Base-by-base conservation (phyloP, 23 red algal genomes). In the Gracilaria domingensis region DNA sequence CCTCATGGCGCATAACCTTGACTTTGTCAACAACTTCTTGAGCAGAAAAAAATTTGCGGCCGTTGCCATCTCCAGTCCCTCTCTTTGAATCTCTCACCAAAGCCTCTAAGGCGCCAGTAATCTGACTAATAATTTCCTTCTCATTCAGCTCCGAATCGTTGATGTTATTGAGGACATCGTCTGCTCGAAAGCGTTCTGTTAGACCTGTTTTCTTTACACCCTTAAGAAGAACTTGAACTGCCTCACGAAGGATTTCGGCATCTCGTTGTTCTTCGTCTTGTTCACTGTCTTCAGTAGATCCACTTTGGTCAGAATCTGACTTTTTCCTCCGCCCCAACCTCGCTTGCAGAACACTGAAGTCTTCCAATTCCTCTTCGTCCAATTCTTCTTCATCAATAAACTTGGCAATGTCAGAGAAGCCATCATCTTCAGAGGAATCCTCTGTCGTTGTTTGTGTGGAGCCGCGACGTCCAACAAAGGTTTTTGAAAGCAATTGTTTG, bases 1-100 rank as follows among this genome's bases (percentile, higher is more conserved):
- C 49, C 38, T 89, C 69, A 89, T 78, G 53, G 28, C 87, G 87
- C 73, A 80, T 90, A 49, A 80, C 89, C n/a, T 75, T 71, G 14
- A 92, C 89, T 84, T 61, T 92, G 66, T 92, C 89, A n/a, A 92
- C 89, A 2, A 92, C 50, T 64, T 84, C 79, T 24, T 92, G 79
- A 61, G 59, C n/a, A 18, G 80, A 84, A 45, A 92, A 70, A 50
- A 92, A 83, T 65, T 84, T 92, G 13, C 80, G 79, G 24, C 80
- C 79, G 53, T 24, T 67, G 12, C 80, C 80, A 76, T 84, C 79
- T 29, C 53, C 58, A 39, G 50, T 51, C 21, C 56, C 23, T 7
- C 62, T 65, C 50, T 74, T 74, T 21, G 89, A 92, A 24, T 92
- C 89, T 4, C 33, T 54, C 16, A 92, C 89, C 35, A 92, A 44